Evolutionary conservation across 345 rosid species (phyloP), one percentile per base, ranked within the genome.

Genomic region (Acer yangbiense): DNA sequence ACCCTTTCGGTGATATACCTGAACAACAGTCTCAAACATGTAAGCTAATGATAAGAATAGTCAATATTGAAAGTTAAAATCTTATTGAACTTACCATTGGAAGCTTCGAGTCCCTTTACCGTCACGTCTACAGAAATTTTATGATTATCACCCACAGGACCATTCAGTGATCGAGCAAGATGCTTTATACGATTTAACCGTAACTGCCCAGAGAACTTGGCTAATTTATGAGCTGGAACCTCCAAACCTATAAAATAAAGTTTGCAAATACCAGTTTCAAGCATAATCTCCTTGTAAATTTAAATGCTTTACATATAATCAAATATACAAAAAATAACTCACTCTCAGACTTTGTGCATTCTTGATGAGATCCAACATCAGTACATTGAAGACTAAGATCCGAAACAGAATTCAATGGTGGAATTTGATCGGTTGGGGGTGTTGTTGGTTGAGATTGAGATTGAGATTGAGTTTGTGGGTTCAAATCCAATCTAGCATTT

Each of bases 141-240:
- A 54, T 79, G 75, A 68, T 69, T 76, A 23, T 80, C 80, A 23
- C 76, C 58, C 29, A 79, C 70, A 62, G 85, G 83, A 80, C 76
- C 82, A 79, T 84, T 80, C 20, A 89, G 54, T 63, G 90, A 87
- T 69, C 99, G 87, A 1, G 99, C 99, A 65, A 93, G 80, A 86
- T 87, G 92, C 77, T 93, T 95, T 74, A 95, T 39, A 23, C 87
- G 97, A 81, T 74, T 95, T 48, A 95, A 80, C 6, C 98, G 85
- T 69, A 92, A 77, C 72, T 89, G 83, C 39, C 85, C 89, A 1
- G 90, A 88, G 39, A 90, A 75, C 50, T 75, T 85, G 60, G 90
- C 85, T 64, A 87, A 63, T 61, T 76, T 88, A 75, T 88, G 83
- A 73, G 86, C 80, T 58, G 88, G 89, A 79, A 90, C 79, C 61